A percentile compares a stretch with the other conserved stretches of the same genome.
Conservation (phyloP, 176 grass and related monocot species). For the Olyra latifolia region DNA sequence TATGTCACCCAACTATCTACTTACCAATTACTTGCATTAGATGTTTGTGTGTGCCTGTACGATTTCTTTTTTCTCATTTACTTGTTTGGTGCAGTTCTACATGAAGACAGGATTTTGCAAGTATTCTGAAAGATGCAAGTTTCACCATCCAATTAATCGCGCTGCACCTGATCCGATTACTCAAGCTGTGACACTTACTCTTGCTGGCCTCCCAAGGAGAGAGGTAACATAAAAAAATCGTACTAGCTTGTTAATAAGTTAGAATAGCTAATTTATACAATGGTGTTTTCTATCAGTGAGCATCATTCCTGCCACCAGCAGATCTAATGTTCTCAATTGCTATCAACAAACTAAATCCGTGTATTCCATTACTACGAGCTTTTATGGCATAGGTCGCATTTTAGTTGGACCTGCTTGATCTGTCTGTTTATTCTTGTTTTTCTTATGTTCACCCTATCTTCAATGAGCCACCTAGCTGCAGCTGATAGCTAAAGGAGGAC, state of each 20-base stretch:
- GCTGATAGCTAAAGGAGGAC: neutral
- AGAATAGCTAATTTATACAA: neutral
- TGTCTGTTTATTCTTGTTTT: constrained; percentile 4
- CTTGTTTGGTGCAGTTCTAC: constrained; percentile 64
- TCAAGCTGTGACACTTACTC: constrained; percentile 54
- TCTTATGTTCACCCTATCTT: neutral
- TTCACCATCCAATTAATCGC: constrained; percentile 85
- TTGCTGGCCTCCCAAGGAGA: constrained; percentile 92
- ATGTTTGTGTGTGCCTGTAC: neutral
- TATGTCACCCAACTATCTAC: constrained; percentile 33
- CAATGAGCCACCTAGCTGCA: neutral
- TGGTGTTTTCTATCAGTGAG: neutral
- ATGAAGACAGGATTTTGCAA: constrained; percentile 95
- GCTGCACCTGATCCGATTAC: constrained; percentile 27
- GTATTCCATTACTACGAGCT: neutral
- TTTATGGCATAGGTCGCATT: neutral
- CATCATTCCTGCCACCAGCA: neutral
- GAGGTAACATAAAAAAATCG: constrained; percentile 54
- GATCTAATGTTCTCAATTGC: neutral
- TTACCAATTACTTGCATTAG: neutral
- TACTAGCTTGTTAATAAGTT: neutral
- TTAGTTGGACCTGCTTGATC: neutral
- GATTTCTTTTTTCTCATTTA: neutral
- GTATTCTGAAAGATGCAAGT: constrained; percentile 78
- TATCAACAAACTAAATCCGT: neutral